Base-by-base conservation (phyloP, 1,139 yeast genomes). In the Schizosaccharomyces versatilis region DNA sequence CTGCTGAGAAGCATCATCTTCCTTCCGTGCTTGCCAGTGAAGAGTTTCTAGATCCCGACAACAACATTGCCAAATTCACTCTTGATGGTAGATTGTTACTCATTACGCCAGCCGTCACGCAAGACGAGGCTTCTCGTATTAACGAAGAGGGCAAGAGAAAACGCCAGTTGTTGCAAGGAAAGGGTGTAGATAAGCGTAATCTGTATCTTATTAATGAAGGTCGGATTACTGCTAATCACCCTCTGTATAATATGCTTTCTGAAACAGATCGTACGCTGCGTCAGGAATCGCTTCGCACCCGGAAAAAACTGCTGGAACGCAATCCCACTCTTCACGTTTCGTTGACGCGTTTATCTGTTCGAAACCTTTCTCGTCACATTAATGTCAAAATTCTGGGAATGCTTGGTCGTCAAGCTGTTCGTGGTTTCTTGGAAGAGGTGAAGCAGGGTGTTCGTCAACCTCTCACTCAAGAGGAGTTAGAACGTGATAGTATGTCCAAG, bases 351-450 rank as follows among this genome's bases (percentile, higher is more conserved):
- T 75, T 90, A 66, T 97, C 98, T 7, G 77, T 93, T 57, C 77
- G 98, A 69, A 90, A 90, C 65, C 70, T 90, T 56, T 98, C 99
- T 49, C 78, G 97, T 67, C 80, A 94, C 24, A 80, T 90, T 93
- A 82, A 77, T 59, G 84, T 83, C 59, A 84, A 84, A 66, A 80
- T 94, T 0, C 73, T 90, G 63, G 90, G 90, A 66, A 94, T 94
- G 1, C 73, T 90, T 56, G 96, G 94, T 47, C 80, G 98, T 68
- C 84, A 84, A 66, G 97, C 95, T 0, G 86, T 90, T 56, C 96
- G 90, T 38, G 83, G 83, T 62, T 90, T 90, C 71, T 97, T 97
- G n/a, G 83, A 78, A 41, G 96, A 88, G 65, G 96, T 83, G 6
- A 81, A 77, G 62, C 76, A 78, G 48, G 80, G 73, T 9, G 68